Evolutionary conservation across 2,329 filamentous ascomycete genomes (phyloP), one percentile per base, ranked within the genome.

Genomic region (Cladophialophora chaetospira): DNA sequence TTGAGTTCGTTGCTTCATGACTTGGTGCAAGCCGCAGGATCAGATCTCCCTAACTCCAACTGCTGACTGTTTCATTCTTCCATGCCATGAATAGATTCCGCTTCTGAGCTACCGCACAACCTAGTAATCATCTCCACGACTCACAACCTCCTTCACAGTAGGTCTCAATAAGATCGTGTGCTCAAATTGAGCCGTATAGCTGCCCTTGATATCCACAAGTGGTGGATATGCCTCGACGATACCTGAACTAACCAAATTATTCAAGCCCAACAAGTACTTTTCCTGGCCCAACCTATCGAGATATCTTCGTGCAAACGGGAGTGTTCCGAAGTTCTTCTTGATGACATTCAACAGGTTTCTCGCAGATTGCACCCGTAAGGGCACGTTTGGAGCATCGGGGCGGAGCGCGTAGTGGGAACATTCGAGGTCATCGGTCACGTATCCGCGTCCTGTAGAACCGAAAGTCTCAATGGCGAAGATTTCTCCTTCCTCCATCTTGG

Each of bases 401-500:
- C 82, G 79, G 72, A 88, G 86, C 43, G 90, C 91, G 68, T 97
- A 97, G 74, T 96, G 91, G 40, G 91, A 96, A 15, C 86, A 84
- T 79, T 96, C 92, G 73, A 85, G 88, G 74, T 96, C 90, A 69
- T 97, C 91, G 63, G 85, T 79, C 55, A 96, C 89, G 69, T 89
- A 88, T 63, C 91, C 92, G 71, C 90, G 92, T 63, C 92, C 93
- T 19, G 92, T 97, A 71, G 88, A 94, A 59, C 92, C 93, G 72
- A 97, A 97, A 0, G 92, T 97, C 78, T 97, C 92, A 66, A 97
- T 96, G 63, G 92, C 92, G 72, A 95, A 97, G 15, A 91, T 87
- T 70, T 97, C 92, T 38, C 91, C 91, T 75, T 97, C 93, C 76
- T 97, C 92, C 93, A 97, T 97, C 81, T 96, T 96, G 50, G 91